Base-by-base conservation (phyloP, 805 yeast species). In the Starmerella bacillaris region DNA sequence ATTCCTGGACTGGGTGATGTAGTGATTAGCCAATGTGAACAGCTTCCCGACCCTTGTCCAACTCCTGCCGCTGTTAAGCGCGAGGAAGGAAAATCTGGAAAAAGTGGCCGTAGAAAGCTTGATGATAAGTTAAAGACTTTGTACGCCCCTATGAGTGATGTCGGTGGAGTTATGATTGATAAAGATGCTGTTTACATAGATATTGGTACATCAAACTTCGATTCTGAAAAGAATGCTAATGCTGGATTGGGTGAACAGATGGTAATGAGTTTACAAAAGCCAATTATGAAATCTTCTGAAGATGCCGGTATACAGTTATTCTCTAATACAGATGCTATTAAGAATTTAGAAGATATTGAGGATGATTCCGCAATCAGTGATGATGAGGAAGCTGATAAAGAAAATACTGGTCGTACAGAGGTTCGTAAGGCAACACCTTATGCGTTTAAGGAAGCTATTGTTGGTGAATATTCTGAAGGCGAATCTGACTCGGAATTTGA, bases 121-220 rank as follows among this genome's bases (percentile, higher is more conserved):
- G 96, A 89, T 45, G 98, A 89, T 51, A 80, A 76, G 48, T 92
- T 82, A 53, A 89, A 84, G 55, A 71, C 82, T 45, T 82, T 89
- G 2, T 89, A 92, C 56, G 99, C 98, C 0, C 99, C 99, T 33
- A 89, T 89, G 99, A 79, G 95, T 31, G 96, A 89, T 57, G 94
- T 89, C n/a, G 95, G 95, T 38, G 99, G 99, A 55, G 92, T 89
- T 24, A 63, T 89, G 45, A 82, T 89, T 41, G 99, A 89, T 59
- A 84, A 78, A 53, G 99, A 89, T 61, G 94, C 98, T 6, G 98
- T 89, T 2, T 89, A 84, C 50, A 80, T 89, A 40, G 95, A 78
- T 48, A 72, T 78, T 6, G 83, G 82, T 2, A 43, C 56, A 21
- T 53, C 55, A 31, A 57, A 54, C 30, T 78, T 78, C 54, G 69